A percentile compares a stretch with the other conserved stretches of the same genome.
These are phyloP conservation scores for Irpex lacteus DNA, from an alignment of 1,284 basidiomycete genomes.

Conservation along the genomic window DNA sequence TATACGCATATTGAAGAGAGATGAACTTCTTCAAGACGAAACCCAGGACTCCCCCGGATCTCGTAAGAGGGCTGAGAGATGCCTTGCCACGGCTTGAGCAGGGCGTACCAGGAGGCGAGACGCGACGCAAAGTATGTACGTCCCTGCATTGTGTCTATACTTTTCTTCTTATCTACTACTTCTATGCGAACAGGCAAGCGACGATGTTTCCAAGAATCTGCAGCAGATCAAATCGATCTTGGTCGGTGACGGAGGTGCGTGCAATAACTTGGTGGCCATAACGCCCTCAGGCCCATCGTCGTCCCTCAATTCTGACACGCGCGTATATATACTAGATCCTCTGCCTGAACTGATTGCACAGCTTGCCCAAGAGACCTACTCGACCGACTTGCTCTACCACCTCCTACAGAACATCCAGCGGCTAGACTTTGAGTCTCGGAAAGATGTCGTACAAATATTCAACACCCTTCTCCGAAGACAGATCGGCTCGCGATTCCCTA, in stretches of 20 bases:
- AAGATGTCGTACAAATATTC: conserved; percentile 97
- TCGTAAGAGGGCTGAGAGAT: conserved; percentile 78
- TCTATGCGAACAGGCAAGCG: conserved; percentile 59
- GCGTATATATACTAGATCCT: conserved; percentile 51
- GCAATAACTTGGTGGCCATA: conserved; percentile 10
- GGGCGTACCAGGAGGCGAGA: conserved; percentile 71
- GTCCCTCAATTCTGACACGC: background rate
- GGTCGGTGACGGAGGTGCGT: conserved; percentile 81
- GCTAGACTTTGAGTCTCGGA: conserved; percentile 95
- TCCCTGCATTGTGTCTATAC: background rate
- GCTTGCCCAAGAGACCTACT: conserved; percentile 94
- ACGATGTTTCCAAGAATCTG: conserved; percentile 87
- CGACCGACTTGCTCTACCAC: conserved; percentile 81
- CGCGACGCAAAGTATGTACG: conserved; percentile 68
- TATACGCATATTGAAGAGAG: background rate
- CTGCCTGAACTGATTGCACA: conserved; percentile 87
- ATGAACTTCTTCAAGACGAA: conserved; percentile 98
- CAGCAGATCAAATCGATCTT: conserved; percentile 87
- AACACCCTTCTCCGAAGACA: conserved; percentile 93
- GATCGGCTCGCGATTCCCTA: conserved; percentile 91
- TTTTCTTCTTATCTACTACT: background rate
- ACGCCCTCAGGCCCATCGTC: background rate
- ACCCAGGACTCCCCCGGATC: conserved; percentile 80
- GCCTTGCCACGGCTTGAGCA: conserved; percentile 75
- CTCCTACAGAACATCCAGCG: conserved; percentile 82